Percentiles rank a stretch among this genome's conserved stretches.
These are phyloP conservation scores for Malassezia globosa DNA, from an alignment of 1,284 basidiomycete genomes.

Conservation along the genomic window DNA sequence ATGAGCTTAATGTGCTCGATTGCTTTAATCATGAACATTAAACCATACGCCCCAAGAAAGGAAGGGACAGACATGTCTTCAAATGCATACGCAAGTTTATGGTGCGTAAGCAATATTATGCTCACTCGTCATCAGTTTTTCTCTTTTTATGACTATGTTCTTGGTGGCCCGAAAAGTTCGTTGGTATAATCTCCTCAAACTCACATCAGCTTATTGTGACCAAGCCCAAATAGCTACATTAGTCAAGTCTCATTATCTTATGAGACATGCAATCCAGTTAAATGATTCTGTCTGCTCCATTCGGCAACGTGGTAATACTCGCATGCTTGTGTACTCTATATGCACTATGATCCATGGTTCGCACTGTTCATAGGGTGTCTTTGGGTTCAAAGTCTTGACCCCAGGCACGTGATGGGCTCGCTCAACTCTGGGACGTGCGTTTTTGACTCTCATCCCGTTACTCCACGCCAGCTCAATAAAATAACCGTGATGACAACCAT, in stretches of 20 bases:
- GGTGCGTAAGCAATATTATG: constrained; percentile 4
- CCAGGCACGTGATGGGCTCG: too few species aligned
- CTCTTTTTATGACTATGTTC: neutral
- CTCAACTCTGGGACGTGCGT: constrained; percentile 3
- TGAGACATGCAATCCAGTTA: too few species aligned
- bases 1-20: constrained; percentile 2
- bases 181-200: neutral
- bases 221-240: too few species aligned
- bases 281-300: too few species aligned
- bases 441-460: constrained; percentile 2
- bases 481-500: constrained; percentile 2
- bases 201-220: neutral
- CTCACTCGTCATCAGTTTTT: constrained; percentile 5
- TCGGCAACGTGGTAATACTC: too few species aligned
- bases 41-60: constrained; percentile 4
- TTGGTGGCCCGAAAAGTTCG: constrained; percentile 9
- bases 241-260: too few species aligned
- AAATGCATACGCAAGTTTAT: constrained; percentile 13
- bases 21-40: constrained; percentile 9
- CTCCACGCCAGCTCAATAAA: too few species aligned
- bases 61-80: constrained; percentile 2
- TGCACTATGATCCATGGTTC: too few species aligned
- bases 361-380: too few species aligned
- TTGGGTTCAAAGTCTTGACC: too few species aligned
- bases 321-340: too few species aligned